These are phyloP conservation scores for Pistacia integerrima DNA, from an alignment of 345 rosid genomes.

Conservation along the genomic window DNA sequence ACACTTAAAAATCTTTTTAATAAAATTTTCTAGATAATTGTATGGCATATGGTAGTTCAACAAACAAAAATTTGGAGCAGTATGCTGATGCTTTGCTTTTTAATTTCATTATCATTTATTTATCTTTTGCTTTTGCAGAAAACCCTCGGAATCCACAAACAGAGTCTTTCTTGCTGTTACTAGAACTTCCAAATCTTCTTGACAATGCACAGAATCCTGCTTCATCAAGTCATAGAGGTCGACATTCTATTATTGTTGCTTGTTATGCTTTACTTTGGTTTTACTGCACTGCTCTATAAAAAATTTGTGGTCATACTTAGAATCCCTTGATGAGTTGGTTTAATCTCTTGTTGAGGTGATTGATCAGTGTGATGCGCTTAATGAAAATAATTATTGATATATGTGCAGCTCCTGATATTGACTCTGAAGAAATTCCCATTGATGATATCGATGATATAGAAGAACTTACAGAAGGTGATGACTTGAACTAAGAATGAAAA, in stretches of 20 bases:
- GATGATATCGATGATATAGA: constrained; percentile 77
- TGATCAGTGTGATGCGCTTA: background rate
- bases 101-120: background rate
- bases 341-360: background rate
- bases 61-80: constrained; percentile 5
- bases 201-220: constrained; percentile 47
- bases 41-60: background rate
- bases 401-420: constrained; percentile 36
- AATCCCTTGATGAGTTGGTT: background rate
- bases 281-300: background rate
- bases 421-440: constrained; percentile 73
- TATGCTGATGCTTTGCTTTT: background rate
- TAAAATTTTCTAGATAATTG: background rate
- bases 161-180: constrained; percentile 64
- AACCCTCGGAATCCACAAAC: constrained; percentile 75
- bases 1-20: background rate
- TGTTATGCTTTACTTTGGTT: background rate
- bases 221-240: constrained; percentile 47
- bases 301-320: background rate
- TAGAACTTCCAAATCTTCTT: constrained; percentile 84
- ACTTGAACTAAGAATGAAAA: constrained; percentile 22
- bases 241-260: background rate
- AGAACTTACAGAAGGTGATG: constrained; percentile 45
- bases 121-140: constrained; percentile 36
- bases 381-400: constrained; percentile 6